These are phyloP conservation scores for Chiua virens DNA, from an alignment of 768 basidiomycete genomes.

Conservation along the genomic window DNA sequence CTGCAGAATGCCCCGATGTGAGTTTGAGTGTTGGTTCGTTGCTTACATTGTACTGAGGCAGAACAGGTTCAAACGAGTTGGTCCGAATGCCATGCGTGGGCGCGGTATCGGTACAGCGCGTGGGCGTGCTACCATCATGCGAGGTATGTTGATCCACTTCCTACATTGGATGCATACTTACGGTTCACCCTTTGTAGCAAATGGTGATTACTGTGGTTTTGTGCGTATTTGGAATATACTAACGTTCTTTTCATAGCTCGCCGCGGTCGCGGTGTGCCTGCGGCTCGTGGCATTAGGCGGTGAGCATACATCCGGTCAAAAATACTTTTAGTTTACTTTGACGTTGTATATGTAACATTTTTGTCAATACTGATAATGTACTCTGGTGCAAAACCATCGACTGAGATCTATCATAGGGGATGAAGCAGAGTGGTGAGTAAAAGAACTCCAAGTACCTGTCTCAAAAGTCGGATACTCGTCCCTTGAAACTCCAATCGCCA, in stretches of 20 bases:
- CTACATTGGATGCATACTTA: conserved; percentile 15
- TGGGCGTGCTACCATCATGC: conserved; percentile 98
- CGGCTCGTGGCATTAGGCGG: conserved; percentile 78
- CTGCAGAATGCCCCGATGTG: conserved; percentile 98
- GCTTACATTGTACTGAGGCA: conserved; percentile 5
- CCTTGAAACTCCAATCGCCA: conserved; percentile 91
- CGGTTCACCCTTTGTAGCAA: conserved; percentile 50
- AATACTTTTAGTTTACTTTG: conserved; percentile 12
- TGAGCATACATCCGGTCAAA: conserved; percentile 35
- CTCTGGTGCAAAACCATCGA: neutral
- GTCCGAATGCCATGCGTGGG: conserved; percentile 97
- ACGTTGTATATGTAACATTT: conserved; percentile 16
- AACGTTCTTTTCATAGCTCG: conserved; percentile 53
- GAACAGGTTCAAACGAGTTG: conserved; percentile 95
- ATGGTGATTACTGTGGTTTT: conserved; percentile 50
- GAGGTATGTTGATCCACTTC: conserved; percentile 59
- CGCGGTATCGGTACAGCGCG: conserved; percentile 98
- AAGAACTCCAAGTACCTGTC: neutral
- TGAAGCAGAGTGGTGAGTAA: neutral
- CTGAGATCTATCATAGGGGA: neutral
- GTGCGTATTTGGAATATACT: conserved; percentile 12
- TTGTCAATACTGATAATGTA: conserved; percentile 11
- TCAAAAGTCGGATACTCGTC: conserved; percentile 84
- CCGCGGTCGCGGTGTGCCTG: conserved; percentile 81
- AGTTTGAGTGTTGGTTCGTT: conserved; percentile 32